These are phyloP conservation scores for Erodium moschatum DNA, from an alignment of 441 rosid species.

Conservation along the genomic window DNA sequence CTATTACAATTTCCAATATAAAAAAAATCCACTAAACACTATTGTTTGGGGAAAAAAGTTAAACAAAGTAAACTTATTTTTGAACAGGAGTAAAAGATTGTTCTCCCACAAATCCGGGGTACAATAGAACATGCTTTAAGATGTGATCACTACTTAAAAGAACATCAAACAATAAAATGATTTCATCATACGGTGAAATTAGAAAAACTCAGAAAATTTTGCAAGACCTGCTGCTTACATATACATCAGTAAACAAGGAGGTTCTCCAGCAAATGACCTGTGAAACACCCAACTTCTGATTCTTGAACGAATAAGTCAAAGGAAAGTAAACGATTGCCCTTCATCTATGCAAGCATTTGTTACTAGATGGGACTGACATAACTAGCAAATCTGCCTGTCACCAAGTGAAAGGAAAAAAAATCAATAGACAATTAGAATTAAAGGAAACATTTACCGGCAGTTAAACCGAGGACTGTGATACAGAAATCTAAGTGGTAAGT, in stretches of 20 bases:
- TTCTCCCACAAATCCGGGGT: neutral
- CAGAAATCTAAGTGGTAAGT: neutral
- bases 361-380: conserved; percentile 69
- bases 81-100: neutral
- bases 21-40: too few species aligned
- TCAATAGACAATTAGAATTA: neutral
- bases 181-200: too few species aligned
- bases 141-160: neutral
- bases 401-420: conserved; percentile 5
- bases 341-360: conserved; percentile 11
- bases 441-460: neutral
- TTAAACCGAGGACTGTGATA: neutral
- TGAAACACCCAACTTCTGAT: conserved; percentile 21
- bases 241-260: conserved; percentile 14
- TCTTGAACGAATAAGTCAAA: conserved; percentile 13
- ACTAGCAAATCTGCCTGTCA: conserved; percentile 61
- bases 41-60: too few species aligned
- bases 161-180: too few species aligned
- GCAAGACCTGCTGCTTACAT: neutral
- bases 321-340: conserved; percentile 6
- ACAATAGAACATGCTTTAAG: neutral
- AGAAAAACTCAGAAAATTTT: too few species aligned
- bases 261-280: conserved; percentile 15
- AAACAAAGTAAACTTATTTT: too few species aligned
- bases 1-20: too few species aligned